phyloP scores from a whole-genome alignment of 1,284 basidiomycete species.

The Marasmius tenuissimus region DNA sequence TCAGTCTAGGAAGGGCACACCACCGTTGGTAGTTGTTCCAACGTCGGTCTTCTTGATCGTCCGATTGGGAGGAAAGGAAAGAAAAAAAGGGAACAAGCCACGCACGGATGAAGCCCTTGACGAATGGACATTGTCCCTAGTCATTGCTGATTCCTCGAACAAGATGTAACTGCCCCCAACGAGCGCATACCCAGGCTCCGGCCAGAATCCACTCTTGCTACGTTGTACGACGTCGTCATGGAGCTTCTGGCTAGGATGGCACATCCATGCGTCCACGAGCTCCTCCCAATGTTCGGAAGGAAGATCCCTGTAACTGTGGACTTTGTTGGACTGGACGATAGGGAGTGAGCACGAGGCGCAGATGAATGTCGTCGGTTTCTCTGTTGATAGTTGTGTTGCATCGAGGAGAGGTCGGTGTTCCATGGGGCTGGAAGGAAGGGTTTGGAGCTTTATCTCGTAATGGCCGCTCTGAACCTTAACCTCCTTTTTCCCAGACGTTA shows the following conservation, averaged over 20 bases:
- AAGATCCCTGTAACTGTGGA: conserved; percentile 72
- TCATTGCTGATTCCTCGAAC: conserved; percentile 63
- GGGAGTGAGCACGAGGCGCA: conserved; percentile 79
- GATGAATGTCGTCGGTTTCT: conserved; percentile 60
- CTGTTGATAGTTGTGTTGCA: conserved; percentile 56
- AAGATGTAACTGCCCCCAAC: conserved; percentile 87
- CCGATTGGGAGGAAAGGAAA: conserved; percentile 36
- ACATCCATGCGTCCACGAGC: conserved; percentile 98
- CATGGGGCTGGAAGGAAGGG: conserved; percentile 23
- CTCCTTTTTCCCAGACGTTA: conserved; percentile 59
- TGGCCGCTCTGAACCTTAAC: conserved; percentile 54
- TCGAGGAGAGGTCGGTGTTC: conserved; percentile 58
- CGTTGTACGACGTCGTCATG: conserved; percentile 68
- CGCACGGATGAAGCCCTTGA: conserved; percentile 57
- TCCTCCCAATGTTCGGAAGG: conserved; percentile 98
- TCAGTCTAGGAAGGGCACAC: conserved; percentile 22
- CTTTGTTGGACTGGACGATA: conserved; percentile 52
- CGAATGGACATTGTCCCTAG: conserved; percentile 53
- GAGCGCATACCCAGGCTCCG: conserved; percentile 64
- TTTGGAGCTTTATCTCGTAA: conserved; percentile 70
- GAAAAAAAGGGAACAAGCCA: conserved; percentile 19
- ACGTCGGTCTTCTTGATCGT: conserved; percentile 89
- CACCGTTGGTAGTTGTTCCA: conserved; percentile 70
- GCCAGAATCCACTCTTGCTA: conserved; percentile 79
- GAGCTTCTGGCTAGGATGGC: conserved; percentile 86